A percentile compares a stretch with the other conserved stretches of the same genome.
phyloP scores from a whole-genome alignment of 371 early-diverging fungal species.

The Mortierella sp. region DNA sequence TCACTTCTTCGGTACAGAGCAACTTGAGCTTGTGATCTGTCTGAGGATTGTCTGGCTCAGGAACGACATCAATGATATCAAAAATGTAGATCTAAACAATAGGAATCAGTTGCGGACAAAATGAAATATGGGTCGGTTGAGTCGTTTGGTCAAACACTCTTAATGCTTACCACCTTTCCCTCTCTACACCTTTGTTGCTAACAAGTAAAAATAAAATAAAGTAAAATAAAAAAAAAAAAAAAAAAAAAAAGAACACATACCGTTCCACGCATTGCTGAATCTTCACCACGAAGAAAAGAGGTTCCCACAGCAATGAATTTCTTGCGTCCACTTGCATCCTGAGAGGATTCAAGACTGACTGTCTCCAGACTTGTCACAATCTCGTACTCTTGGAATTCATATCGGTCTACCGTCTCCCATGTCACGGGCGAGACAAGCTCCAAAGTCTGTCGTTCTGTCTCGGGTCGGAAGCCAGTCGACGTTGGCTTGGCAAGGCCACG shows the following conservation, averaged over 20 bases:
- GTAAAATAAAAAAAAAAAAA: background rate
- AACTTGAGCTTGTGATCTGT: slow-evolving; percentile 94
- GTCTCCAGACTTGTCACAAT: slow-evolving; percentile 83
- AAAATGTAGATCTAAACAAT: slow-evolving; percentile 84
- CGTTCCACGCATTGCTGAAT: slow-evolving; percentile 89
- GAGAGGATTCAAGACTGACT: slow-evolving; percentile 88
- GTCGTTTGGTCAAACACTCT: background rate
- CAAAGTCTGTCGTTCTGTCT: slow-evolving; percentile 71
- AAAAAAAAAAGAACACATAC: slow-evolving; percentile 56
- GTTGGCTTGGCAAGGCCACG: slow-evolving; percentile 44
- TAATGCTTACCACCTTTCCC: background rate
- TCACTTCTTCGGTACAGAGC: slow-evolving; percentile 87
- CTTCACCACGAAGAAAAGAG: slow-evolving; percentile 91
- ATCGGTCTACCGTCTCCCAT: slow-evolving; percentile 93
- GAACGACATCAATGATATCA: slow-evolving; percentile 98
- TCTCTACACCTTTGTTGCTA: too few species aligned
- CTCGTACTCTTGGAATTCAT: slow-evolving; percentile 87
- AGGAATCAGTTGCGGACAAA: background rate
- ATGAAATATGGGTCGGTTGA: background rate
- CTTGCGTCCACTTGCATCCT: slow-evolving; percentile 88
- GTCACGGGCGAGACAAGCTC: slow-evolving; percentile 94
- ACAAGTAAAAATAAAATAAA: too few species aligned
- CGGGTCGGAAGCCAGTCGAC: slow-evolving; percentile 69
- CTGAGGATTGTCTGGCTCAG: slow-evolving; percentile 94
- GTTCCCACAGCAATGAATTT: slow-evolving; percentile 94